Evolutionary conservation across 768 basidiomycete species (phyloP).

Genomic region (Xerocomellus chrysenteron): DNA sequence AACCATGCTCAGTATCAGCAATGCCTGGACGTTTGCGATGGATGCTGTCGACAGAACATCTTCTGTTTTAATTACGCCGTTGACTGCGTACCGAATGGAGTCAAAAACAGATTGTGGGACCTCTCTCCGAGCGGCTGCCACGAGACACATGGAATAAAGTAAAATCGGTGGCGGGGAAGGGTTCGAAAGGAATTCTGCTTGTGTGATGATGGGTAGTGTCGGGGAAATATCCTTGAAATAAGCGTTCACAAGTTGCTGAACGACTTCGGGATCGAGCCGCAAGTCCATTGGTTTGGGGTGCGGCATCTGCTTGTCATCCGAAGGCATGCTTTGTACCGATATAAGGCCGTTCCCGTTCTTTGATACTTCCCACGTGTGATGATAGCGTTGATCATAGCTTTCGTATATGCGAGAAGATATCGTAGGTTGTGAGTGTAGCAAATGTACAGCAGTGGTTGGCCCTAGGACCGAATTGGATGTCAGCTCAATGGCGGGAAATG

Average conservation of each 20-base stretch:
- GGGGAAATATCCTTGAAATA: slow-evolving; percentile 90
- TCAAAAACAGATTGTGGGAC: slow-evolving; percentile 87
- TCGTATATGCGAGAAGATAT: slow-evolving; percentile 86
- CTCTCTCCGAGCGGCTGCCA: slow-evolving; percentile 83
- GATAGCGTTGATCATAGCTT: slow-evolving; percentile 82
- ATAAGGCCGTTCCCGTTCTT: slow-evolving; percentile 87
- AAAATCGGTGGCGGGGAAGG: slow-evolving; percentile 76
- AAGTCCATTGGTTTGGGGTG: slow-evolving; percentile 67
- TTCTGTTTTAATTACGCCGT: slow-evolving; percentile 81
- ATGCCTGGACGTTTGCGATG: slow-evolving; percentile 82
- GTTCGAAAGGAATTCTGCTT: slow-evolving; percentile 79
- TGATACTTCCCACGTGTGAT: slow-evolving; percentile 85
- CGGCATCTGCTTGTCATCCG: slow-evolving; percentile 52
- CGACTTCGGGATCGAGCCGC: slow-evolving; percentile 72
- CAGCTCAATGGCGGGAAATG: slow-evolving; percentile 9
- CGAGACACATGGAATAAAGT: slow-evolving; percentile 91
- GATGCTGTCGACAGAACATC: slow-evolving; percentile 88
- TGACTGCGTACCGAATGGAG: slow-evolving; percentile 83
- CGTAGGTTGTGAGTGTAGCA: slow-evolving; percentile 86
- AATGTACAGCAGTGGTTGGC: slow-evolving; percentile 81
- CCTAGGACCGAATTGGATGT: slow-evolving; percentile 52
- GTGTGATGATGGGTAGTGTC: slow-evolving; percentile 85
- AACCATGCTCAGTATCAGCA: slow-evolving; percentile 83
- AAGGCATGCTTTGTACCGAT: slow-evolving; percentile 63
- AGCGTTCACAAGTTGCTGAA: slow-evolving; percentile 83